phyloP scores from a whole-genome alignment of 306 rosid genomes.

The Canavalia gladiata region DNA sequence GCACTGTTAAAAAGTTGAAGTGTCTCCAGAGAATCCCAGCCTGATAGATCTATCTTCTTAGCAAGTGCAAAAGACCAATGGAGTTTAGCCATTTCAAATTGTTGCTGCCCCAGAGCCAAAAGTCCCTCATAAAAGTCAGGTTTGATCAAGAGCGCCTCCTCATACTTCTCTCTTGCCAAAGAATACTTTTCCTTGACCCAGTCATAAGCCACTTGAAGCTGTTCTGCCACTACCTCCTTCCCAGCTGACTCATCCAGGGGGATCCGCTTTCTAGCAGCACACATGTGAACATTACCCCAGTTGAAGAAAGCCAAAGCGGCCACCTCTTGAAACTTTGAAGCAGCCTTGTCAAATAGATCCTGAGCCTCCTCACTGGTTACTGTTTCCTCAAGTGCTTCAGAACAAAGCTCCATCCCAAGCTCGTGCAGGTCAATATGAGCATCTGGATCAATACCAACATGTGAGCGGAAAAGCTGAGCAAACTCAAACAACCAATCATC shows the following conservation, averaged over 20 bases:
- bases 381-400: slow-evolving; percentile 97
- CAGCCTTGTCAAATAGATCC: slow-evolving; percentile 88
- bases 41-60: slow-evolving; percentile 79
- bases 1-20: slow-evolving; percentile 82
- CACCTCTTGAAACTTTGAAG: slow-evolving; percentile 98
- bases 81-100: slow-evolving; percentile 98
- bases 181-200: slow-evolving; percentile 97
- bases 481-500: slow-evolving; percentile 99
- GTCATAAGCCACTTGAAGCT: slow-evolving; percentile 91
- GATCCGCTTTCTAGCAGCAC: slow-evolving; percentile 94
- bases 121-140: slow-evolving; percentile 97
- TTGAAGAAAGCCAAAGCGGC: slow-evolving; percentile 96
- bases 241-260: slow-evolving; percentile 91
- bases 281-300: slow-evolving; percentile 98
- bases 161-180: slow-evolving; percentile 88
- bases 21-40: slow-evolving; percentile 83
- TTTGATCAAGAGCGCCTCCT: slow-evolving; percentile 86
- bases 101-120: slow-evolving; percentile 92
- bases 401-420: slow-evolving; percentile 98
- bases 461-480: slow-evolving; percentile 96
- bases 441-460: slow-evolving; percentile 96
- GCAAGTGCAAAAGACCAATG: slow-evolving; percentile 97
- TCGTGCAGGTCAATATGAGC: slow-evolving; percentile 97
- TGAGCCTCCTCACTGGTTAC: slow-evolving; percentile 98
- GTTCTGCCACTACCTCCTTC: slow-evolving; percentile 74